Evolutionary conservation across 345 rosid genomes (phyloP), one percentile per base, ranked within the genome.

Genomic region (Rhizophora apiculata): DNA sequence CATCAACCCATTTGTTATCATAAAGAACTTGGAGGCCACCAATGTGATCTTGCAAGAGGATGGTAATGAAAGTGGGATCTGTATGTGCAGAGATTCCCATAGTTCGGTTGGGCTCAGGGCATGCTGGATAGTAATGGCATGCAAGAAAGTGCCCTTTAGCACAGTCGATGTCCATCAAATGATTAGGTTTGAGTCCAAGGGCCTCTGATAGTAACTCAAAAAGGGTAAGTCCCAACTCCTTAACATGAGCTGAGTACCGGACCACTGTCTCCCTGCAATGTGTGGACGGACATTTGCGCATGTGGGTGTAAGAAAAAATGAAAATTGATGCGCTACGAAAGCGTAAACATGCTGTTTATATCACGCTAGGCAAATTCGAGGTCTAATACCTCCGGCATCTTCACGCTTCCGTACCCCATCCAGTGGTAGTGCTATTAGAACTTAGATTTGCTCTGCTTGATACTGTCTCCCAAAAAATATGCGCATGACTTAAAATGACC

Each of bases 41-140:
- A 10, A 20, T n/a, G 2, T 43, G 54, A 39, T 46, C 68, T 63
- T 74, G 81, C 15, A 70, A 52, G 51, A 74, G 64, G 61, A 70
- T 36, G 2, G 72, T 74, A 67, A 74, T 26, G 65, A 79, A 66
- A 19, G 48, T 63, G 6, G 72, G 67, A 58, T 78, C 78, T 0
- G 31, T 22, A 26, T 71, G 78, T 22, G 62, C 48, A 46, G 64
- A 13, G 21, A 31, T 65, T 29, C 81, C 81, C 27, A 70, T 22
- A 20, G 81, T 78, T 8, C 31, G 64, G 11, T 78, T 56, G 3
- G 75, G 78, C 67, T 78, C 69, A 16, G 82, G 79, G 39, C 82
- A 75, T 29, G 66, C 43, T 32, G 77, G 82, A 52, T 75, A 68
- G 76, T 79, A 75, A 19, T 79, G 79, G 24, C 77, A 68, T n/a